phyloP scores from a whole-genome alignment of 192 early-diverging fungal genomes.

The Mortierella claussenii region DNA sequence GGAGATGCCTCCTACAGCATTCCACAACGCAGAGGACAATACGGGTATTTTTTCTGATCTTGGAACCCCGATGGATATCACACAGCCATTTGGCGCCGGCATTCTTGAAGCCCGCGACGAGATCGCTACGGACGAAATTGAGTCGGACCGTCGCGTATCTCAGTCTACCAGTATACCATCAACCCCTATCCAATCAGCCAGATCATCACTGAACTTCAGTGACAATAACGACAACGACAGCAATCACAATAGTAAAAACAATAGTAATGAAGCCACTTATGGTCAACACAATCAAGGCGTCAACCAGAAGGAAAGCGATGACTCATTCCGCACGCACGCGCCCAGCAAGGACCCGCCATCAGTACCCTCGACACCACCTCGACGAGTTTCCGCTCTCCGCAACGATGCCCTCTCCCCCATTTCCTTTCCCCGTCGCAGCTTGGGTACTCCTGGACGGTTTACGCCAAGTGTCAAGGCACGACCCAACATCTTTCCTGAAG shows the following conservation, averaged over 20 bases:
- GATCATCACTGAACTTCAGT: neutral
- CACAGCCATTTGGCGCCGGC: constrained; percentile 25
- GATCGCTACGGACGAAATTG: neutral
- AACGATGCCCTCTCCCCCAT: neutral
- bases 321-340: neutral
- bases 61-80: constrained; percentile 39
- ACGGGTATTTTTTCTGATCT: constrained; percentile 29
- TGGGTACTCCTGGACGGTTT: constrained; percentile 21
- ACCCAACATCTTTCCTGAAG: constrained; percentile 41
- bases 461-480: constrained; percentile 23
- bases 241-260: neutral
- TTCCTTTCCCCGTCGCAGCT: constrained; percentile 6
- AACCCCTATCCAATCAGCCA: neutral
- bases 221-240: constrained; percentile 7
- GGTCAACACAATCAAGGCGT: neutral
- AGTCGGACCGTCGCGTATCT: neutral
- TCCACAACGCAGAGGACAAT: constrained; percentile 21
- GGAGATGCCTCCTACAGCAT: constrained; percentile 32
- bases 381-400: constrained; percentile 2
- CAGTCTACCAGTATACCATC: neutral
- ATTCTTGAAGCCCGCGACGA: constrained; percentile 8
- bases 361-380: constrained; percentile 16
- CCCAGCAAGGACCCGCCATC: neutral
- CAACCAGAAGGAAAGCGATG: neutral
- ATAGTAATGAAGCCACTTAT: neutral